These are phyloP conservation scores for Aspergillus steynii DNA, from an alignment of 495 filamentous ascomycete genomes.

Conservation along the genomic window DNA sequence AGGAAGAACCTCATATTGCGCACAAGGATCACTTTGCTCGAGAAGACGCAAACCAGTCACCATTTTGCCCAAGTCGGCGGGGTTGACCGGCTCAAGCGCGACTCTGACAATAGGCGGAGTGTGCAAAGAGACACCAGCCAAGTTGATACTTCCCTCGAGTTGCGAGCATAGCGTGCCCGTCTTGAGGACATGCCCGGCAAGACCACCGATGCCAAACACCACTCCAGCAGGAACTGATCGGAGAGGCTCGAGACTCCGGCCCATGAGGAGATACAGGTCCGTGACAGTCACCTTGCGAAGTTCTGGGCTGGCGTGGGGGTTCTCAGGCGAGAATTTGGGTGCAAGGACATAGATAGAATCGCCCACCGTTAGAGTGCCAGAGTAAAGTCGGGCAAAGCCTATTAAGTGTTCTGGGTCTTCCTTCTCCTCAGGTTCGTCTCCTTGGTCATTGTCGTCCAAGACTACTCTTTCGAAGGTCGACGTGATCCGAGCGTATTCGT, in stretches of 20 bases:
- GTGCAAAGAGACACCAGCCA: conserved; percentile 79
- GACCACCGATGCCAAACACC: conserved; percentile 91
- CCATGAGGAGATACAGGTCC: conserved; percentile 95
- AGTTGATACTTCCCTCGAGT: conserved; percentile 83
- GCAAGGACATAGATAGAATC: conserved; percentile 88
- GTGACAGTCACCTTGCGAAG: conserved; percentile 83
- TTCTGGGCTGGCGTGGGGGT: conserved; percentile 72
- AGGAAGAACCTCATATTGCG: conserved; percentile 88
- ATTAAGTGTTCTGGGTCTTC: conserved; percentile 83
- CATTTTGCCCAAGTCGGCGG: conserved; percentile 89
- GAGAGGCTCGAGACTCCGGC: conserved; percentile 80
- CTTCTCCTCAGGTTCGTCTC: conserved; percentile 46
- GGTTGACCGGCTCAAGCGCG: conserved; percentile 85
- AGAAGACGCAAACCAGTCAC: conserved; percentile 83
- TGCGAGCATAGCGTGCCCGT: conserved; percentile 92
- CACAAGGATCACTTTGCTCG: conserved; percentile 93
- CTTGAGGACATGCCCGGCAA: conserved; percentile 90
- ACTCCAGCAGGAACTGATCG: conserved; percentile 86
- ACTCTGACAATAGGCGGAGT: conserved; percentile 92
- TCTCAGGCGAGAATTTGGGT: conserved; percentile 85
- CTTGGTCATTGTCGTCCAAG: conserved; percentile 46
- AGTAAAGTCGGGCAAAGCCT: conserved; percentile 92
- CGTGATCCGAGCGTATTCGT: conserved; percentile 47
- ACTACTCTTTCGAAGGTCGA: conserved; percentile 35
- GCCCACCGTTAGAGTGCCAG: conserved; percentile 83